Base-by-base conservation (phyloP, 495 filamentous ascomycete species). In the Lasiosphaeria miniovina region DNA sequence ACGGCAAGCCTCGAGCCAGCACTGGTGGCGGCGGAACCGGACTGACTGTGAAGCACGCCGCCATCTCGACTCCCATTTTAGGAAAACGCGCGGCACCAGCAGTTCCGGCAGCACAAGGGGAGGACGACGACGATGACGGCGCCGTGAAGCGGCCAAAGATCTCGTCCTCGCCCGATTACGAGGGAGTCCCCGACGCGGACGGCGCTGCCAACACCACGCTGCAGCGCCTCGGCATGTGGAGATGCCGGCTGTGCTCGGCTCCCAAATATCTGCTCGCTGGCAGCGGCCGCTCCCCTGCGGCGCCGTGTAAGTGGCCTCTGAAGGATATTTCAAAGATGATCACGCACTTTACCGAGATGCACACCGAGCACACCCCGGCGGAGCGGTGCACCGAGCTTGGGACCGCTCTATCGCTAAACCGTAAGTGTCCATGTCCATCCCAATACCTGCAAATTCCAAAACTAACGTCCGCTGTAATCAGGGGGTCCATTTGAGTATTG, bases 401-500 rank as follows among this genome's bases (percentile, higher is more conserved):
- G 1, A 63, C 61, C 3, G 75, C 75, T 0, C 66, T 79, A 3
- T 57, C 56, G 6, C 63, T 68, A 32, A 79, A 79, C 51, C 72
- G 75, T 75, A 49, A 61, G 72, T 64, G 55, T 15, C 32, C 7
- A n/a, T 24, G 8, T 41, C 38, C 3, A 1, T 41, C 38, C 38
- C 14, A 1, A 9, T 41, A 41, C 38, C 8, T 14, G 4, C 15
- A 11, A 11, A 12, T 15, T 49, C 46, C 8, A 8, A 7, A 17
- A n/a, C 46, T 49, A 49, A 49, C 15, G 24, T 15, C 14, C 1
- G 4, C 38, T 8, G 3, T 7, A 36, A 48, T 34, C 9, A 77
- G 74, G 73, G 0, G 76, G 76, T 0, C 76, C 76, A 0, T 76
- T 79, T 40, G 73, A 78, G 63, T 79, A 79, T 55, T 79, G 76